phyloP scores from a whole-genome alignment of 306 rosid species.

The Dalbergia cochinchinensis region DNA sequence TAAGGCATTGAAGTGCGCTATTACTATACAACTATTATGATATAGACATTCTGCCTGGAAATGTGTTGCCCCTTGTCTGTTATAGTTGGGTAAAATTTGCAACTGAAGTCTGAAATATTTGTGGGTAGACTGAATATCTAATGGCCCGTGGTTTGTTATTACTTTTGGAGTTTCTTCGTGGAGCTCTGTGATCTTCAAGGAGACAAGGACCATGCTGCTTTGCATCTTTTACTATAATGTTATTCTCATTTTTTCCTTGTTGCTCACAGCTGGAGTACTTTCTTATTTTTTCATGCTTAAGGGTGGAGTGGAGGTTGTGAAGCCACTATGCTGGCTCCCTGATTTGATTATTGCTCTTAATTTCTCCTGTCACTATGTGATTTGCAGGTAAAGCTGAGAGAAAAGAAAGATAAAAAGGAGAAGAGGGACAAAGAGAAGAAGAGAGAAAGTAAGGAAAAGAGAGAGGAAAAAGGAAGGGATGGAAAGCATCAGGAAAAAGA shows the following conservation, averaged over 20 bases:
- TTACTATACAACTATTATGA: background rate
- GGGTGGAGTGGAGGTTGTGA: background rate
- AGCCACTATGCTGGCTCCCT: slow-evolving; percentile 27
- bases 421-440: slow-evolving; percentile 81
- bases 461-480: slow-evolving; percentile 77
- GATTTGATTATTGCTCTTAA: slow-evolving; percentile 12
- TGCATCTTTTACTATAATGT: slow-evolving; percentile 24
- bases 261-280: background rate
- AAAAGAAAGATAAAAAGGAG: slow-evolving; percentile 78
- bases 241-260: background rate
- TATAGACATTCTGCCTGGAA: background rate
- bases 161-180: slow-evolving; percentile 8
- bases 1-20: background rate
- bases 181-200: background rate
- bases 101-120: background rate
- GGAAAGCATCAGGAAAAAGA: slow-evolving; percentile 77
- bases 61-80: background rate
- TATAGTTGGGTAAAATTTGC: slow-evolving; percentile 3
- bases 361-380: slow-evolving; percentile 9
- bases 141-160: slow-evolving; percentile 14
- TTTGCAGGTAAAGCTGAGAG: slow-evolving; percentile 77
- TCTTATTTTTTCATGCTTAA: too few species aligned
- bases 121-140: background rate
- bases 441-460: slow-evolving; percentile 75
- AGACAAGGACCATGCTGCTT: background rate